phyloP scores from a whole-genome alignment of 2,329 filamentous ascomycete genomes.

The Thielaviopsis ethacetica region DNA sequence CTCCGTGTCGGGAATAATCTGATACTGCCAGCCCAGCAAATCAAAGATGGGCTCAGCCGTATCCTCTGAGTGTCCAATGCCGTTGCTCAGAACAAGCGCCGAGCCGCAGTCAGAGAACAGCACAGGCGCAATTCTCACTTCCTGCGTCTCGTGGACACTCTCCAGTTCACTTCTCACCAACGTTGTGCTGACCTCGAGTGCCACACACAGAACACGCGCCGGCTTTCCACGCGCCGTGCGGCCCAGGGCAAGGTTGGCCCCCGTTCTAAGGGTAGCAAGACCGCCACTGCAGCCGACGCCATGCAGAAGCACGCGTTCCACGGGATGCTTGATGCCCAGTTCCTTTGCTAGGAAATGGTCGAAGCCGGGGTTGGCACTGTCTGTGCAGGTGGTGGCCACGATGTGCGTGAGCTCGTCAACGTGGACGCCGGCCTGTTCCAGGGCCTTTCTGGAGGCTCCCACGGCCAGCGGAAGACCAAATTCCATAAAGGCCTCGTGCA shows the following conservation, averaged over 20 bases:
- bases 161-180: conserved; percentile 50
- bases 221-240: conserved; percentile 40
- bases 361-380: conserved; percentile 53
- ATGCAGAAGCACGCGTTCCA: conserved; percentile 49
- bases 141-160: conserved; percentile 39
- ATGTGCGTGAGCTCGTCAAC: conserved; percentile 44
- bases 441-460: conserved; percentile 35
- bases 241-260: conserved; percentile 49
- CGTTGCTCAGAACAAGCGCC: conserved; percentile 47
- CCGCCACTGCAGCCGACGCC: conserved; percentile 52
- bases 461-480: conserved; percentile 43
- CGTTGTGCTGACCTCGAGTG: conserved; percentile 45
- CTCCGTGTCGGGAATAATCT: conserved; percentile 43
- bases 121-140: conserved; percentile 47
- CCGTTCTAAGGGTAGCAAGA: conserved; percentile 43
- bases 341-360: conserved; percentile 47
- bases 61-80: conserved; percentile 29
- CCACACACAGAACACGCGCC: conserved; percentile 48
- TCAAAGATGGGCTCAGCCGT: conserved; percentile 33
- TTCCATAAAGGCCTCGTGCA: conserved; percentile 37
- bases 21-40: conserved; percentile 49
- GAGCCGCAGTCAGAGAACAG: conserved; percentile 59
- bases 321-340: conserved; percentile 37
- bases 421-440: conserved; percentile 36
- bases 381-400: conserved; percentile 51